phyloP scores from a whole-genome alignment of 108 stramenopile genomes.

The Skeletonema marinoi region DNA sequence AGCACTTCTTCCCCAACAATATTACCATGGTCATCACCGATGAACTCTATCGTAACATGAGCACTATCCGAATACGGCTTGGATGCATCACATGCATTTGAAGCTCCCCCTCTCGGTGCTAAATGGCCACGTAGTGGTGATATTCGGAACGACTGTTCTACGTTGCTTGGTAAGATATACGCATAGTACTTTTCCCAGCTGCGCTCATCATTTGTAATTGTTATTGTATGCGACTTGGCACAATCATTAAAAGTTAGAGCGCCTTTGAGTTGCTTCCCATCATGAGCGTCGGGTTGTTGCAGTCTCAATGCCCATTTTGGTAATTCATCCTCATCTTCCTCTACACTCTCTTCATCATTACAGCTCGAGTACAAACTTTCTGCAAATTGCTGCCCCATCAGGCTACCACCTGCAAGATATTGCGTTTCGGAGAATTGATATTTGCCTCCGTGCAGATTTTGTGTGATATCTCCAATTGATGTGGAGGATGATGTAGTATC shows the following conservation, averaged over 20 bases:
- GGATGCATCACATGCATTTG: conserved; percentile 20
- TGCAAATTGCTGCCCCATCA: conserved; percentile 20
- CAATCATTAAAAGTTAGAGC: background rate
- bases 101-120: conserved; percentile 18
- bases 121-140: background rate
- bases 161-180: background rate
- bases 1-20: background rate
- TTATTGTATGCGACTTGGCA: background rate
- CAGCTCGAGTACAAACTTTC: conserved; percentile 16
- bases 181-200: conserved; percentile 12
- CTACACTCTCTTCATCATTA: background rate
- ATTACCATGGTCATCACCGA: background rate
- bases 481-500: too few species aligned
- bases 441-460: conserved; percentile 24
- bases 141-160: background rate
- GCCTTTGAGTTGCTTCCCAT: conserved; percentile 1
- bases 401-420: conserved; percentile 1
- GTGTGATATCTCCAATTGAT: conserved; percentile 7
- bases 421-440: conserved; percentile 20
- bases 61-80: conserved; percentile 22
- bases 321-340: background rate
- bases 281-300: background rate
- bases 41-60: background rate
- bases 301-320: conserved; percentile 3
- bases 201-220: conserved; percentile 17